Evolutionary conservation across 1,284 basidiomycete species (phyloP).

Genomic region (Gomphus sp.): DNA sequence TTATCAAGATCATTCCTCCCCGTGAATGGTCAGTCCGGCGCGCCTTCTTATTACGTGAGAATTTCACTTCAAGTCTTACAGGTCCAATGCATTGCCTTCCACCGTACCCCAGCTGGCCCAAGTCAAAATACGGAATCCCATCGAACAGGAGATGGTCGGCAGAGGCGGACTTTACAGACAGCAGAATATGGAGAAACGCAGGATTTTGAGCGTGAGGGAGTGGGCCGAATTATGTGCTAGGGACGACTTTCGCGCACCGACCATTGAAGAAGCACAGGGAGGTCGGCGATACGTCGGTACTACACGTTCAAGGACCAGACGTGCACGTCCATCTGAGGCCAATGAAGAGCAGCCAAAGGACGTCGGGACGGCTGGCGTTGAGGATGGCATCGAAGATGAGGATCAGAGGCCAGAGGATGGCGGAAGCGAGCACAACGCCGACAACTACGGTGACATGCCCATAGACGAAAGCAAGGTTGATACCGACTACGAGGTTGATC

Average conservation of each 20-base stretch:
- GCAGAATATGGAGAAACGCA: constrained; percentile 85
- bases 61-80: not conserved
- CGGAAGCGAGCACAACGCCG: constrained; percentile 1
- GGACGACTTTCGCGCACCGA: constrained; percentile 25
- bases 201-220: constrained; percentile 73
- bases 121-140: constrained; percentile 77
- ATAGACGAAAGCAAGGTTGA: not conserved
- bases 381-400: constrained; percentile 3
- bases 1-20: constrained; percentile 91
- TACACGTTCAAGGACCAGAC: not conserved
- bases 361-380: not conserved
- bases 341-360: not conserved
- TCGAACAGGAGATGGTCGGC: constrained; percentile 88
- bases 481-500: not conserved
- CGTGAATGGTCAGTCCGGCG: constrained; percentile 68
- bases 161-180: constrained; percentile 81
- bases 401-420: not conserved
- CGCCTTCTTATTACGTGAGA: not conserved
- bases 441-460: not conserved
- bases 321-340: not conserved
- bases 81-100: constrained; percentile 47
- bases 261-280: constrained; percentile 11
- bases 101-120: constrained; percentile 57
- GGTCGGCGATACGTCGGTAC: constrained; percentile 12
- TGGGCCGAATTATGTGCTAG: constrained; percentile 78